Evolutionary conservation across 2,329 filamentous ascomycete species (phyloP).

Genomic region (Microascus cirrosus): DNA sequence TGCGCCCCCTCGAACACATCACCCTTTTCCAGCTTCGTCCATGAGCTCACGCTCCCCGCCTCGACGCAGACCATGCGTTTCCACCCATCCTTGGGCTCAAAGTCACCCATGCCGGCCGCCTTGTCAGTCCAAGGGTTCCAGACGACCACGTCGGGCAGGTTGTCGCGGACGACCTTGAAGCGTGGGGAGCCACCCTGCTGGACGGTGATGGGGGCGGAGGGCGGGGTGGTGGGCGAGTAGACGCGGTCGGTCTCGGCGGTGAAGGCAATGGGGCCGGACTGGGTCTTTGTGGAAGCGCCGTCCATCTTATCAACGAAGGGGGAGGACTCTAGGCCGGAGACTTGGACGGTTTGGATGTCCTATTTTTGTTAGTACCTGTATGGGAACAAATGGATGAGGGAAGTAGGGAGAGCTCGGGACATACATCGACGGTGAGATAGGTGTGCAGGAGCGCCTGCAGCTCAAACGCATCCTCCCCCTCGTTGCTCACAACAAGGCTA

Average conservation of each 20-base stretch:
- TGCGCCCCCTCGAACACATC: constrained; percentile 54
- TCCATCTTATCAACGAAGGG: constrained; percentile 79
- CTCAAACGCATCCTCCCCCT: constrained; percentile 72
- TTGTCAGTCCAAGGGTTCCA: constrained; percentile 97
- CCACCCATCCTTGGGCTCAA: constrained; percentile 79
- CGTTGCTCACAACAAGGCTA: constrained; percentile 78
- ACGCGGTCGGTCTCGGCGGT: constrained; percentile 77
- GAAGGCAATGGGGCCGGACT: constrained; percentile 55
- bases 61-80: constrained; percentile 93
- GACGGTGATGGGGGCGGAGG: constrained; percentile 47
- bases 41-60: constrained; percentile 71
- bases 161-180: constrained; percentile 72
- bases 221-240: constrained; percentile 60
- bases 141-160: constrained; percentile 77
- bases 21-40: constrained; percentile 76
- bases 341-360: constrained; percentile 65
- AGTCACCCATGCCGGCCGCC: constrained; percentile 71
- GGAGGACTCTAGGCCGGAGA: constrained; percentile 67
- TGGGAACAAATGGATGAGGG: not conserved
- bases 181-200: constrained; percentile 49
- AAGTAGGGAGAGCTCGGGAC: constrained; percentile 14
- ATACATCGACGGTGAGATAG: constrained; percentile 71
- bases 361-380: constrained; percentile 21
- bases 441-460: constrained; percentile 89
- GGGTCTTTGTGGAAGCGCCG: constrained; percentile 50